Conservation (phyloP, 2,329 filamentous ascomycete genomes). For the Sarocladium kiliense region DNA sequence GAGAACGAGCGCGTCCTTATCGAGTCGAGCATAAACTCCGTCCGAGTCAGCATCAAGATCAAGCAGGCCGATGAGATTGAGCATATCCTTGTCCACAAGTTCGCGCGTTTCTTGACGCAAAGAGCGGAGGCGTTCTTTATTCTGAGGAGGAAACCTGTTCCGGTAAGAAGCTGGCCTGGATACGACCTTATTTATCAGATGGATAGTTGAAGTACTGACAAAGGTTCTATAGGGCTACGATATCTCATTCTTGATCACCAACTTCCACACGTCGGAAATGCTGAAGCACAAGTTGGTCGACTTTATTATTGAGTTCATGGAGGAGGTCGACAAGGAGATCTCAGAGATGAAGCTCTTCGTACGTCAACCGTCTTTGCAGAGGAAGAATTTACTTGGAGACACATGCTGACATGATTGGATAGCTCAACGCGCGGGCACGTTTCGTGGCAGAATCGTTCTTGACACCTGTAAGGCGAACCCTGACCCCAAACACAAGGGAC, state of each 20-base stretch:
- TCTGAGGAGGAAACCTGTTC: slow-evolving; percentile 87
- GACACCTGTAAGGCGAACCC: slow-evolving; percentile 63
- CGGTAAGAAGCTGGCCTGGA: slow-evolving; percentile 50
- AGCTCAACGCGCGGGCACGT: slow-evolving; percentile 94
- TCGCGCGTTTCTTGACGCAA: slow-evolving; percentile 93
- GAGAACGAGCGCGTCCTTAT: slow-evolving; percentile 96
- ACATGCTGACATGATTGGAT: slow-evolving; percentile 10
- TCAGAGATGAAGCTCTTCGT: slow-evolving; percentile 99
- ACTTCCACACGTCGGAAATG: slow-evolving; percentile 98
- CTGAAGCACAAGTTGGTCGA: slow-evolving; percentile 98
- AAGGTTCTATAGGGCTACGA: slow-evolving; percentile 70
- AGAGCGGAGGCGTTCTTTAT: slow-evolving; percentile 97
- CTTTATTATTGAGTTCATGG: slow-evolving; percentile 99
- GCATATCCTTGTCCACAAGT: slow-evolving; percentile 96
- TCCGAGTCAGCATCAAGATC: slow-evolving; percentile 96
- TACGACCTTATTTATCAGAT: not conserved
- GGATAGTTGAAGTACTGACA: slow-evolving; percentile 19
- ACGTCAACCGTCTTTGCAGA: slow-evolving; percentile 35
- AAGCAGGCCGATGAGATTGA: slow-evolving; percentile 99
- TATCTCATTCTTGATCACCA: slow-evolving; percentile 97
- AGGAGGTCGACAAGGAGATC: slow-evolving; percentile 99
- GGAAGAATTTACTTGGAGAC: slow-evolving; percentile 13
- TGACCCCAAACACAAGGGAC: not conserved
- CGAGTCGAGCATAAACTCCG: slow-evolving; percentile 94
- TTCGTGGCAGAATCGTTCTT: slow-evolving; percentile 98